Base-by-base conservation (phyloP, 148 eudicot genomes). In the Selenicereus undatus region DNA sequence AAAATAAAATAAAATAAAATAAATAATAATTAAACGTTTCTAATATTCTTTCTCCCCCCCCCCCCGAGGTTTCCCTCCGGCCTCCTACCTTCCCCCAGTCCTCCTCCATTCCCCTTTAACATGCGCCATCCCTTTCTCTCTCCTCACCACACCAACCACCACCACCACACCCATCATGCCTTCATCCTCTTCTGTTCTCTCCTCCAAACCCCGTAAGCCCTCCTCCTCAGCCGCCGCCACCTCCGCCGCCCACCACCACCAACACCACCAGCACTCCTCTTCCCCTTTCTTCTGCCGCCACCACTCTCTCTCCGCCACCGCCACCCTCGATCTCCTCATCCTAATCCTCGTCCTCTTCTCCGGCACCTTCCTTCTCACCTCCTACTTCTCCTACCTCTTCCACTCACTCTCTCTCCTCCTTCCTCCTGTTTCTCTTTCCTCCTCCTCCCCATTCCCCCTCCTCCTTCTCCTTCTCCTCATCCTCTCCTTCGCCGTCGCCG, bases 291-390 rank as follows among this genome's bases (percentile, higher is more conserved):
- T 85, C 45, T 66, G 74, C 83, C 86, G 83, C 75, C 80, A 85
- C 27, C 97, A 91, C 88, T 87, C 90, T 45, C 85, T 90, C 3
- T 80, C 91, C 60, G 88, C 88, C 4, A 76, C 88, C 48, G 86
- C 91, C 42, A 92, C 98, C 80, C 94, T 94, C 56, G 98, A 92
- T 90, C 89, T 94, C 71, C 89, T 94, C 29, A 89, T 92, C 88
- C 82, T 94, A 45, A 80, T 92, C 84, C 86, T 94, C 11, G 96
- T 92, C 77, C 87, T 94, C 81, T 88, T 92, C 86, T 89, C 96
- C 71, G 90, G 91, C 48, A 79, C 96, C 24, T 94, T 94, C 90
- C 89, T 91, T 11, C 52, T 90, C 79, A 75, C 87, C 65, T 90
- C 93, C 69, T 91, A 90, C 85, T 88, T 91, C 88, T 87, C 92